These are phyloP conservation scores for Paracorniculantispora psalliotae DNA, from an alignment of 2,329 filamentous ascomycete genomes.

Conservation along the genomic window DNA sequence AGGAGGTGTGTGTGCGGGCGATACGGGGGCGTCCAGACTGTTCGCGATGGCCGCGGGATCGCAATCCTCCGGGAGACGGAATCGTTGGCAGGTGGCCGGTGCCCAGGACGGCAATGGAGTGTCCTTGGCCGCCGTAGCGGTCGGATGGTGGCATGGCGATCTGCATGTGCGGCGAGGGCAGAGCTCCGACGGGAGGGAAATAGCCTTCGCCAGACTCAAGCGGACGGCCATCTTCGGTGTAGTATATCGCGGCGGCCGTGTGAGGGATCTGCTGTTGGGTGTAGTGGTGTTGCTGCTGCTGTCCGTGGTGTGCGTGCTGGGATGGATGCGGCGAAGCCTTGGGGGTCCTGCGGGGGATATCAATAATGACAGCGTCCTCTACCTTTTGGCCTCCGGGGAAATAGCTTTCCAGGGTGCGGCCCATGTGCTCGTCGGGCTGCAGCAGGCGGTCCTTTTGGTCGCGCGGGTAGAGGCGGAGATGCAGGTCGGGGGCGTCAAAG, in stretches of 20 bases:
- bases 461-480: conserved; percentile 69
- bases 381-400: conserved; percentile 84
- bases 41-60: conserved; percentile 51
- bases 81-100: conserved; percentile 76
- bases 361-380: conserved; percentile 86
- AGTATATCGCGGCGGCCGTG: conserved; percentile 45
- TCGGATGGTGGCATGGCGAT: conserved; percentile 33
- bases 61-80: conserved; percentile 72
- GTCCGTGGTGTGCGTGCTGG: neutral
- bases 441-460: conserved; percentile 66
- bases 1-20: conserved; percentile 71
- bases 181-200: conserved; percentile 63
- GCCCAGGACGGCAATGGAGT: conserved; percentile 74
- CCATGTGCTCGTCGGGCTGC: conserved; percentile 81
- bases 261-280: conserved; percentile 30
- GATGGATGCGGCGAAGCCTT: conserved; percentile 65
- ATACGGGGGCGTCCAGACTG: conserved; percentile 57
- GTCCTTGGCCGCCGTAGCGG: conserved; percentile 32
- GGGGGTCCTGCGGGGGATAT: conserved; percentile 76
- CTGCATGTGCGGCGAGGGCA: conserved; percentile 36
- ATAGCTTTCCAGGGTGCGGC: conserved; percentile 70
- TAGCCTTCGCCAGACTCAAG: conserved; percentile 72
- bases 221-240: conserved; percentile 59
- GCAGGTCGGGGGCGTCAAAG: conserved; percentile 88
- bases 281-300: neutral